Evolutionary conservation across 441 rosid species (phyloP).

Genomic region (California macrophylla): DNA sequence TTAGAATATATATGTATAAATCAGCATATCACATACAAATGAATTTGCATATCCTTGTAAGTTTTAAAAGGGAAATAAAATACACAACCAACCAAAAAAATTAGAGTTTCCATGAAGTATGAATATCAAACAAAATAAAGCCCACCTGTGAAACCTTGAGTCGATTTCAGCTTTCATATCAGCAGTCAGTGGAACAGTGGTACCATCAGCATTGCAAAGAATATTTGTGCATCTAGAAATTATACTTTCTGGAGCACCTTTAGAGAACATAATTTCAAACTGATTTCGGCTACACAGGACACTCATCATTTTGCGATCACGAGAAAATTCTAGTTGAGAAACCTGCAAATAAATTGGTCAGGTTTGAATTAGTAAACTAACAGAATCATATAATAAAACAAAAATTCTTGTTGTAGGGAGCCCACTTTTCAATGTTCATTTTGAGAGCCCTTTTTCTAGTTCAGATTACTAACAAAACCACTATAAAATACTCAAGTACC

Average conservation of each 20-base stretch:
- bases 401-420: neutral
- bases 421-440: slow-evolving; percentile 5
- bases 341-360: slow-evolving; percentile 37
- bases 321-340: slow-evolving; percentile 83
- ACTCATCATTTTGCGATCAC: slow-evolving; percentile 98
- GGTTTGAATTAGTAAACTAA: slow-evolving; percentile 10
- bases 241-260: slow-evolving; percentile 98
- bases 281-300: slow-evolving; percentile 76
- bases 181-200: slow-evolving; percentile 65
- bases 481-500: neutral
- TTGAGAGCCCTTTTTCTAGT: neutral
- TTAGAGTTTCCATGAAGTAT: neutral
- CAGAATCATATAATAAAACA: slow-evolving; percentile 6
- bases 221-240: slow-evolving; percentile 73
- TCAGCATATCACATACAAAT: neutral
- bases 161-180: slow-evolving; percentile 63
- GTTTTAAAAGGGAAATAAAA: neutral
- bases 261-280: slow-evolving; percentile 65
- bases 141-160: slow-evolving; percentile 75
- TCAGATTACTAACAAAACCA: neutral
- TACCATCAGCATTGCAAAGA: slow-evolving; percentile 78
- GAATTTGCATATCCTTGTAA: neutral
- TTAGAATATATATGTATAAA: neutral
- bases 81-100: neutral
- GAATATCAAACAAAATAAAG: slow-evolving; percentile 13